A percentile compares a stretch with the other conserved stretches of the same genome.
Conservation (phyloP, 139 green algal species). For the Marvania coccoides region DNA sequence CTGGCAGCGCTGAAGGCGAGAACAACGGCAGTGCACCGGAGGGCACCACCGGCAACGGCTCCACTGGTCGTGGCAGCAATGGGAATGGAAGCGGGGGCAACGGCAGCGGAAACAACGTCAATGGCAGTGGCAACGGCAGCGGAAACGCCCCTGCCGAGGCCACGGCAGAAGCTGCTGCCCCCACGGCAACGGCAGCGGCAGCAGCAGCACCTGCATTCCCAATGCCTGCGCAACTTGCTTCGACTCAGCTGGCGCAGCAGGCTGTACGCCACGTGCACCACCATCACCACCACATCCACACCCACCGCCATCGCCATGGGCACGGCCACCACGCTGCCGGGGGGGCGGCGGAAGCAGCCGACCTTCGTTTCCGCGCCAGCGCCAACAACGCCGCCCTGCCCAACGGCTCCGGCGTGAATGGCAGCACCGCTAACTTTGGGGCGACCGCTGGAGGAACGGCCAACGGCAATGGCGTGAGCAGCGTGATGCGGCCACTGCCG, state of each 20-base stretch:
- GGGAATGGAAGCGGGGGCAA: slow-evolving; percentile 22
- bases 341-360: no score
- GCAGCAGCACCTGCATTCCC: slow-evolving; percentile 10
- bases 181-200: slow-evolving; percentile 10
- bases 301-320: neutral
- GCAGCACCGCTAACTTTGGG: slow-evolving; percentile 5
- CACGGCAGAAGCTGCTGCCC: neutral
- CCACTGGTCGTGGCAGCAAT: neutral
- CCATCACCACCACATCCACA: neutral
- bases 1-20: no score
- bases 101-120: slow-evolving; percentile 14
- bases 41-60: neutral
- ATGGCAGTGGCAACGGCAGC: slow-evolving; percentile 15
- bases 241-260: no score
- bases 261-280: no score
- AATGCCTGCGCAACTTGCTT: no score
- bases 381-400: no score
- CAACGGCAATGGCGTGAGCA: slow-evolving; percentile 9
- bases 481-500: neutral
- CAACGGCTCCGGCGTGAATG: no score
- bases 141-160: neutral
- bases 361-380: no score
- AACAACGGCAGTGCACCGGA: no score
- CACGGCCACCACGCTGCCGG: neutral
- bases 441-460: slow-evolving; percentile 11